Conservation (phyloP, 75 land plant species). For the Isoetes taiwanensis region DNA sequence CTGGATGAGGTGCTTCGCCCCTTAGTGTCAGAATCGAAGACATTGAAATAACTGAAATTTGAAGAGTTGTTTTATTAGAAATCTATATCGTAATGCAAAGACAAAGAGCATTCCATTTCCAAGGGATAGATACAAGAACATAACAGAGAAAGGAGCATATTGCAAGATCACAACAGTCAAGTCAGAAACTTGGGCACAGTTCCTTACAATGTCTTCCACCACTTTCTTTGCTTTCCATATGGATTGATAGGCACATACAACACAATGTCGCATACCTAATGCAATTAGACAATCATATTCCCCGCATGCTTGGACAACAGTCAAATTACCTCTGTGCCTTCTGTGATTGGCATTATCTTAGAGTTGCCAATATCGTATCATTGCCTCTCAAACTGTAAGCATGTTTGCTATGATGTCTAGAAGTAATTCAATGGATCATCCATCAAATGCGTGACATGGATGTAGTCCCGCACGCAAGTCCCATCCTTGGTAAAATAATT, state of each 20-base stretch:
- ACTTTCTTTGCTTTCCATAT: conserved; percentile 30
- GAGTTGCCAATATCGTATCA: conserved; percentile 73
- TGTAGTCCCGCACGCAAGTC: conserved; percentile 24
- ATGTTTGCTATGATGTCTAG: conserved; percentile 48
- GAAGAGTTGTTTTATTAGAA: not conserved
- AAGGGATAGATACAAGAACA: not conserved
- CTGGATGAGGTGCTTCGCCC: conserved; percentile 84
- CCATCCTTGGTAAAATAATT: conserved; percentile 24
- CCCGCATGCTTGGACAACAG: not conserved
- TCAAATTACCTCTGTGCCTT: conserved; percentile 56
- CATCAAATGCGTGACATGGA: conserved; percentile 25
- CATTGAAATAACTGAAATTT: conserved; percentile 67
- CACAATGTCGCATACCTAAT: not conserved
- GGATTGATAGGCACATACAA: conserved; percentile 26
- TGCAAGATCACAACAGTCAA: conserved; percentile 17
- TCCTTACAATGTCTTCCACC: conserved; percentile 26
- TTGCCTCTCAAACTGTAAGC: conserved; percentile 54
- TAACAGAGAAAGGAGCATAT: not conserved
- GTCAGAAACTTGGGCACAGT: conserved; percentile 17
- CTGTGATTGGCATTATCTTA: conserved; percentile 80
- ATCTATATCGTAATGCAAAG: not conserved
- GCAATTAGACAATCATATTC: not conserved
- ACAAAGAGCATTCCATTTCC: not conserved
- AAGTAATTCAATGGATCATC: conserved; percentile 28
- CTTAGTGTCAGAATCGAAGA: conserved; percentile 83